These are phyloP conservation scores for Dactylella cylindrospora DNA, from an alignment of 2,329 filamentous ascomycete species.

Conservation along the genomic window DNA sequence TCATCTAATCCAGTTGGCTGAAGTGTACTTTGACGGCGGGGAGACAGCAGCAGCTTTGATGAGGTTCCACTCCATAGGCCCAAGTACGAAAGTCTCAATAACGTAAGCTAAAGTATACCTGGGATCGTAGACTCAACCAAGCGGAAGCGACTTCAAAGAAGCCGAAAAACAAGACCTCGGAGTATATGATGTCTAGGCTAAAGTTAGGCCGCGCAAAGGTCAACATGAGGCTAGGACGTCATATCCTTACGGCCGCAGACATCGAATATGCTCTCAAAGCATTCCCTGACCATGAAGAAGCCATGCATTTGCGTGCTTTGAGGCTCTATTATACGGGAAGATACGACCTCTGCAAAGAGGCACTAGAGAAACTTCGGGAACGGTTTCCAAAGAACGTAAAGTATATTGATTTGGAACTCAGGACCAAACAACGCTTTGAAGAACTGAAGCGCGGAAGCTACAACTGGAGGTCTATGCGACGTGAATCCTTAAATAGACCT, in stretches of 20 bases:
- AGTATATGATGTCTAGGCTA: not conserved
- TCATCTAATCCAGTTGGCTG: slow-evolving; percentile 10
- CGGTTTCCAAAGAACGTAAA: not conserved
- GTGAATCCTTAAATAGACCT: not conserved
- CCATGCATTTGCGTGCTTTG: slow-evolving; percentile 9
- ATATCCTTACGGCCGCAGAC: slow-evolving; percentile 3
- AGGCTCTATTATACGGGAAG: slow-evolving; percentile 13
- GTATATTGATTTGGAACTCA: not conserved
- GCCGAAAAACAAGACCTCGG: too few species aligned
- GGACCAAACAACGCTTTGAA: slow-evolving; percentile 16
- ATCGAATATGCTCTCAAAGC: slow-evolving; percentile 11
- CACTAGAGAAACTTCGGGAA: not conserved
- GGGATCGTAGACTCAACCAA: not conserved
- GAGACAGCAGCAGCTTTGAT: slow-evolving; percentile 6
- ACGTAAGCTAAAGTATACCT: slow-evolving; percentile 6
- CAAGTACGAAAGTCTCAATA: not conserved
- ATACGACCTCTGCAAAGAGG: slow-evolving; percentile 21
- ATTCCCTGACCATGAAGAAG: slow-evolving; percentile 1
- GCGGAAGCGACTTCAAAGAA: not conserved
- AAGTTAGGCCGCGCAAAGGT: slow-evolving; percentile 11
- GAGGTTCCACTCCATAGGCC: slow-evolving; percentile 18
- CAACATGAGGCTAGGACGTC: slow-evolving; percentile 7
- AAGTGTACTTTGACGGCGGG: not conserved
- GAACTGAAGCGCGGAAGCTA: slow-evolving; percentile 25
- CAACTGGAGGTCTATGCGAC: slow-evolving; percentile 31